Conservation (phyloP, 768 basidiomycete species). For the Galerina marginata region DNA sequence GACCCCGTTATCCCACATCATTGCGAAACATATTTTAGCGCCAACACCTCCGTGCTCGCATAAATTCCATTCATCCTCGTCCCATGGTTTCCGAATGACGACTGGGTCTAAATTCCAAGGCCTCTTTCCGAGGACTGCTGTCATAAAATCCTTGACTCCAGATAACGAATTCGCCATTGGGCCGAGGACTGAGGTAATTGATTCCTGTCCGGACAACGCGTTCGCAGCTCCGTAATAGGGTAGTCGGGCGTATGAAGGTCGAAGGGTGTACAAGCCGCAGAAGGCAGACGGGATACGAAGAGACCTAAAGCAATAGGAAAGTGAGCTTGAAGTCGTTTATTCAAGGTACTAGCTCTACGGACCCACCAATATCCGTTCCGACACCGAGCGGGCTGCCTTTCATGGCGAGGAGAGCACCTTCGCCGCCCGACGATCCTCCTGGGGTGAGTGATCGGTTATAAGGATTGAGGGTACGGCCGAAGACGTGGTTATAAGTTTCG, state of each 20-base stretch:
- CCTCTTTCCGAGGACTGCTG: constrained; percentile 50
- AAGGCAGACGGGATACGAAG: constrained; percentile 62
- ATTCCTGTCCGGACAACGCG: constrained; percentile 59
- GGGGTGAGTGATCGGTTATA: constrained; percentile 59
- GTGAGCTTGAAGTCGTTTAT: not conserved
- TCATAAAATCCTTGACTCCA: constrained; percentile 59
- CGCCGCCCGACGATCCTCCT: constrained; percentile 73
- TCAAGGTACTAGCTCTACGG: constrained; percentile 9
- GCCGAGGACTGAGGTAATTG: constrained; percentile 60
- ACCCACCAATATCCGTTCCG: constrained; percentile 71
- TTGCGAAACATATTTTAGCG: constrained; percentile 48
- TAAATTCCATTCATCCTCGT: constrained; percentile 47
- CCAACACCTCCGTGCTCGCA: constrained; percentile 50
- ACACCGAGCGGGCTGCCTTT: constrained; percentile 65
- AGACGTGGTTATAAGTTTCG: constrained; percentile 68
- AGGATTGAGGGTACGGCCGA: constrained; percentile 67
- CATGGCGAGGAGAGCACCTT: constrained; percentile 66
- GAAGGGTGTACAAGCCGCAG: constrained; percentile 63
- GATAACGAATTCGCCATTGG: constrained; percentile 57
- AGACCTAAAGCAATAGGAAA: constrained; percentile 38
- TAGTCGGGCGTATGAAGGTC: constrained; percentile 59
- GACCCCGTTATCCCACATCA: constrained; percentile 56
- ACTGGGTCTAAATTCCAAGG: constrained; percentile 65
- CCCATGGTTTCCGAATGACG: constrained; percentile 53
- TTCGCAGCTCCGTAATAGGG: constrained; percentile 61